Conservation (phyloP, 2,329 filamentous ascomycete species). For the Nemania sp. region DNA sequence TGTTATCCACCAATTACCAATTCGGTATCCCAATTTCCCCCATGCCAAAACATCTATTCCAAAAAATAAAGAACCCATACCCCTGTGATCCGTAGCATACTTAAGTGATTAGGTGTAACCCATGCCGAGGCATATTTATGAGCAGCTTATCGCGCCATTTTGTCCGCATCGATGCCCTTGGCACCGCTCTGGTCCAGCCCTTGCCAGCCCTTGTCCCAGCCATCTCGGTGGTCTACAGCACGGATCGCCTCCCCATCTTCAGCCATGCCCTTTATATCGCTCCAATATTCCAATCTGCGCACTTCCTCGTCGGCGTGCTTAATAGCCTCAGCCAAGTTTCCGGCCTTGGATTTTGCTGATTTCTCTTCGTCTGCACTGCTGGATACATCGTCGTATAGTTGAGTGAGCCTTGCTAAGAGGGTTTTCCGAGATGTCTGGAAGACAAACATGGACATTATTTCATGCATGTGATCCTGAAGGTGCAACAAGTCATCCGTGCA, state of each 20-base stretch:
- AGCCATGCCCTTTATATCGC: slow-evolving; percentile 74
- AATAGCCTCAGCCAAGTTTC: slow-evolving; percentile 73
- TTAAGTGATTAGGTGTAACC: no score
- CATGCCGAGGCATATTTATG: neutral
- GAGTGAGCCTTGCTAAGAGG: slow-evolving; percentile 70
- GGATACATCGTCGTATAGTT: slow-evolving; percentile 57
- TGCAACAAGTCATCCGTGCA: slow-evolving; percentile 76
- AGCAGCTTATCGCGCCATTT: slow-evolving; percentile 22
- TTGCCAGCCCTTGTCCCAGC: slow-evolving; percentile 52
- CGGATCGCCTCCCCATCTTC: slow-evolving; percentile 52
- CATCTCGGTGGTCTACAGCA: slow-evolving; percentile 48
- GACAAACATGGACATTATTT: slow-evolving; percentile 83
- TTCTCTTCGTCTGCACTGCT: slow-evolving; percentile 40
- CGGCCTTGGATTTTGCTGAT: slow-evolving; percentile 50
- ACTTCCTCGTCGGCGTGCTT: slow-evolving; percentile 80
- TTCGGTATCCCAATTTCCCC: no score
- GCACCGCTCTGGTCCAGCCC: slow-evolving; percentile 58
- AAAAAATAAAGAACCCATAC: no score
- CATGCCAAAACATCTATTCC: no score
- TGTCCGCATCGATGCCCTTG: slow-evolving; percentile 26
- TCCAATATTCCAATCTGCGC: slow-evolving; percentile 83
- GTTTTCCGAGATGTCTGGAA: slow-evolving; percentile 86
- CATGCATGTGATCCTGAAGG: slow-evolving; percentile 75
- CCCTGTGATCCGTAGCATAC: no score
- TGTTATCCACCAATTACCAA: no score